Conservation (phyloP, 2,329 filamentous ascomycete species). For the Neospermospora avenae region DNA sequence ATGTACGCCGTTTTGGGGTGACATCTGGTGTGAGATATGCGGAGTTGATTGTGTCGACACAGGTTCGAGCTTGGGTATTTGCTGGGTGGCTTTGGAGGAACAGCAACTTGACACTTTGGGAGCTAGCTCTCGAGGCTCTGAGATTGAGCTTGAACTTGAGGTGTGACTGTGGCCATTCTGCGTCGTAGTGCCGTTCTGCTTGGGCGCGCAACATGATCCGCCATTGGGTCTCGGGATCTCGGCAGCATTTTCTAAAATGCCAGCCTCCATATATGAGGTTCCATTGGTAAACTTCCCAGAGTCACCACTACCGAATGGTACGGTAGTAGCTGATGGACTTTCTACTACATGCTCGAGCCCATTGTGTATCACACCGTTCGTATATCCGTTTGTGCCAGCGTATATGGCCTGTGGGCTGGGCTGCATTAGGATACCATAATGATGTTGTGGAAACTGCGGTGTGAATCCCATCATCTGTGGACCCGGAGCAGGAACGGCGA, state of each 20-base stretch:
- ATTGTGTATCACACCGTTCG: slow-evolving; percentile 17
- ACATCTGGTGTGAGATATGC: slow-evolving; percentile 29
- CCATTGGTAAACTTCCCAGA: slow-evolving; percentile 17
- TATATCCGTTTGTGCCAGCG: slow-evolving; percentile 22
- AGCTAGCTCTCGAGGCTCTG: slow-evolving; percentile 6
- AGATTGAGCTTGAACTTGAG: slow-evolving; percentile 21
- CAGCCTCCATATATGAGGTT: slow-evolving; percentile 8
- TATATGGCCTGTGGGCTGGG: slow-evolving; percentile 19
- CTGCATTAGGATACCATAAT: slow-evolving; percentile 25
- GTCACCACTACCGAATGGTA: slow-evolving; percentile 15
- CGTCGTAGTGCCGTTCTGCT: slow-evolving; percentile 21
- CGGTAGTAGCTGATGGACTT: slow-evolving; percentile 25
- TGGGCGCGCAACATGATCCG: slow-evolving; percentile 25
- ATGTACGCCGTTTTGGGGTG: slow-evolving; percentile 25
- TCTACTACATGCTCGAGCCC: slow-evolving; percentile 26
- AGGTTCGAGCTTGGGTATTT: slow-evolving; percentile 20
- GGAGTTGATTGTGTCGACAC: slow-evolving; percentile 14
- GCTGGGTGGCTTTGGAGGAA: slow-evolving; percentile 32
- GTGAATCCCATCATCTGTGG: slow-evolving; percentile 24
- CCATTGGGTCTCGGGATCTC: slow-evolving; percentile 9
- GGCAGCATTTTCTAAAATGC: background rate
- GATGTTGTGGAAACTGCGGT: slow-evolving; percentile 27
- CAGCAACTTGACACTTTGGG: slow-evolving; percentile 37
- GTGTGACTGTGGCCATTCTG: slow-evolving; percentile 24
- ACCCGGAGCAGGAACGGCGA: slow-evolving; percentile 16